Evolutionary conservation across 495 filamentous ascomycete species (phyloP), one percentile per base, ranked within the genome.

Genomic region (Extremus antarcticus): DNA sequence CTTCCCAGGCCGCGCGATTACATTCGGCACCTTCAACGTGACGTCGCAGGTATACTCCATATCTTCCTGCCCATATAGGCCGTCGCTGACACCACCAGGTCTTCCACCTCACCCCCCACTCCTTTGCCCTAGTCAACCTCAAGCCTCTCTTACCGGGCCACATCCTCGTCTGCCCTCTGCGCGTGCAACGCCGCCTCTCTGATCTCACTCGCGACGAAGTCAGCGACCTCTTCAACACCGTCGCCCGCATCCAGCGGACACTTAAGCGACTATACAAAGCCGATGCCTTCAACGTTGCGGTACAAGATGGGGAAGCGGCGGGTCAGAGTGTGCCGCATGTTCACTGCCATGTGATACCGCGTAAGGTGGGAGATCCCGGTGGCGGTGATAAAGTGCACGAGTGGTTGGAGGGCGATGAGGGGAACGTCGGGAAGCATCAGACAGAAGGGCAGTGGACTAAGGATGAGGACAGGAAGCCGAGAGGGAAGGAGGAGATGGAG

Each of bases 131-230:
- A 50, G 89, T 95, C 21, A 96, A 96, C 74, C 79, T 96, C 63
- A 95, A 95, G 69, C 92, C 92, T 13, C 79, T 98, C 17, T 79
- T 97, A 0, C 90, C 92, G 0, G 92, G 92, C 46, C 92, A 98
- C 71, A 84, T 97, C 53, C 85, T 98, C 23, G 77, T 97, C 54
- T 85, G 78, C 49, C 80, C 85, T 2, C 77, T 78, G 25, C 70
- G 71, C 20, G 69, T 77, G 17, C 85, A 87, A 62, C 75, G 78
- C 38, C 85, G 88, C 45, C 73, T 96, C 32, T 76, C 81, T 35
- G 85, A 94, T 68, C 82, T 97, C 25, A 80, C 81, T 0, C 57
- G 77, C 3, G 65, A 71, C 19, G 94, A 98, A 68, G 74, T 90
- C 19, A 77, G 81, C 29, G 92, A 97, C 66, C 77, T 98, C 20